phyloP scores from a whole-genome alignment of 768 basidiomycete species.

The Collybiopsis luxurians region DNA sequence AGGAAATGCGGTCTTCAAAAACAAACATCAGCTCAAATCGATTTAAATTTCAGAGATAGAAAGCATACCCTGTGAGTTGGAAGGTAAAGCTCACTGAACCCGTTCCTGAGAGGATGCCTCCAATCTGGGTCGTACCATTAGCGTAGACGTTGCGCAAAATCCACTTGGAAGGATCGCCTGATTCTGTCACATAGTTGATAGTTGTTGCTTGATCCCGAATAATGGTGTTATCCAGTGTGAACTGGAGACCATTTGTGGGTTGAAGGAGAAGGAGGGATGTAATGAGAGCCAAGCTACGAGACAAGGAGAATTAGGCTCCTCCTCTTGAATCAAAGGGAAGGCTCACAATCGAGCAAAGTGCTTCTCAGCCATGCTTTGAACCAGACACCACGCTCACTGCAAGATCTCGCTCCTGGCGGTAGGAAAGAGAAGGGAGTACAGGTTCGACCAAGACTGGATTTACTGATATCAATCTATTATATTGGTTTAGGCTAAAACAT shows the following conservation, averaged over 20 bases:
- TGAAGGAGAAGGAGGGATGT: too few species aligned
- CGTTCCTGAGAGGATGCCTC: neutral
- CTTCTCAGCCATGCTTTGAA: neutral
- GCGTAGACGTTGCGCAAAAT: constrained; percentile 2
- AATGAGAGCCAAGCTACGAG: too few species aligned
- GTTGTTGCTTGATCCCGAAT: neutral
- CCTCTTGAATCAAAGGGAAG: too few species aligned
- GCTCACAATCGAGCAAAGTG: neutral
- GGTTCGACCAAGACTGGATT: too few species aligned
- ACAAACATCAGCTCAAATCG: too few species aligned
- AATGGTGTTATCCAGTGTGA: neutral
- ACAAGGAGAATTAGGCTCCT: too few species aligned
- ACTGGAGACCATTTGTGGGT: neutral
- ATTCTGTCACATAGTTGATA: neutral
- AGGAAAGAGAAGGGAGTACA: too few species aligned
- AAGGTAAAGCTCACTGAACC: neutral
- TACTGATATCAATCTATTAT: too few species aligned
- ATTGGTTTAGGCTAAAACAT: too few species aligned
- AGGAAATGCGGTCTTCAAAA: constrained; percentile 2
- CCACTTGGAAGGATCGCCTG: neutral
- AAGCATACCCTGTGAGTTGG: neutral
- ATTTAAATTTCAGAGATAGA: neutral
- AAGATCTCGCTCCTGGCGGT: too few species aligned
- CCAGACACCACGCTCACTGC: too few species aligned
- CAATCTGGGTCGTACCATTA: neutral